phyloP scores from a whole-genome alignment of 768 basidiomycete genomes.

The Hemileccinum rubropunctum region DNA sequence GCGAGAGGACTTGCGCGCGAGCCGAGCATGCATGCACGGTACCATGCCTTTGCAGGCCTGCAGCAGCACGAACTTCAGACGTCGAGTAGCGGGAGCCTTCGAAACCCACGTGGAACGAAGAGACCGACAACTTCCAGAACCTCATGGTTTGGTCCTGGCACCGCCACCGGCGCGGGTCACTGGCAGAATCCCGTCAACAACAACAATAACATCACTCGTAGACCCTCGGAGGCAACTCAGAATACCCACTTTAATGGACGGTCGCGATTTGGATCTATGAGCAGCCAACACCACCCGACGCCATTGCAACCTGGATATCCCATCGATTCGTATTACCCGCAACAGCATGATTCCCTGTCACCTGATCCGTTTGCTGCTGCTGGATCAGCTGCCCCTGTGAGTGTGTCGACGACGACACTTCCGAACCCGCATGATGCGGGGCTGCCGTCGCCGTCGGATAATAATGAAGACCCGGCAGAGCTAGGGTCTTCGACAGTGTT shows the following conservation, averaged over 20 bases:
- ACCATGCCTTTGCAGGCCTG: slow-evolving; percentile 39
- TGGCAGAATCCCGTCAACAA: too few relatives aligned
- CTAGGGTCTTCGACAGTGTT: slow-evolving; percentile 3
- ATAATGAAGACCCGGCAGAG: slow-evolving; percentile 10
- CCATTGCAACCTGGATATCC: slow-evolving; percentile 26
- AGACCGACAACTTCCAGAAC: too few relatives aligned
- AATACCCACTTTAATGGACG: slow-evolving; percentile 22
- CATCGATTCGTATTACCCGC: slow-evolving; percentile 25
- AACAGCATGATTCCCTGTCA: slow-evolving; percentile 15
- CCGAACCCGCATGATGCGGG: slow-evolving; percentile 20
- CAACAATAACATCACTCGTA: slow-evolving; percentile 11
- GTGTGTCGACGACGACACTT: slow-evolving; percentile 2
- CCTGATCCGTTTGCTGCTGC: slow-evolving; percentile 33
- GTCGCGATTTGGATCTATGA: slow-evolving; percentile 22
- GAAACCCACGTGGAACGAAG: slow-evolving; percentile 21
- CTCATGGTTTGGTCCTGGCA: too few relatives aligned
- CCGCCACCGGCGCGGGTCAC: not conserved
- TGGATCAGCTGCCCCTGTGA: slow-evolving; percentile 3
- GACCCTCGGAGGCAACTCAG: slow-evolving; percentile 27
- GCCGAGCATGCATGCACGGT: slow-evolving; percentile 32
- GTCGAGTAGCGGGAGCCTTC: slow-evolving; percentile 11
- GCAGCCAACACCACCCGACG: slow-evolving; percentile 14
- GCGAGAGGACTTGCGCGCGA: slow-evolving; percentile 30
- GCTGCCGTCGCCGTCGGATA: slow-evolving; percentile 10
- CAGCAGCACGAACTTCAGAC: slow-evolving; percentile 17